These are phyloP conservation scores for Agaricus blazei DNA, from an alignment of 768 basidiomycete genomes.

Conservation along the genomic window DNA sequence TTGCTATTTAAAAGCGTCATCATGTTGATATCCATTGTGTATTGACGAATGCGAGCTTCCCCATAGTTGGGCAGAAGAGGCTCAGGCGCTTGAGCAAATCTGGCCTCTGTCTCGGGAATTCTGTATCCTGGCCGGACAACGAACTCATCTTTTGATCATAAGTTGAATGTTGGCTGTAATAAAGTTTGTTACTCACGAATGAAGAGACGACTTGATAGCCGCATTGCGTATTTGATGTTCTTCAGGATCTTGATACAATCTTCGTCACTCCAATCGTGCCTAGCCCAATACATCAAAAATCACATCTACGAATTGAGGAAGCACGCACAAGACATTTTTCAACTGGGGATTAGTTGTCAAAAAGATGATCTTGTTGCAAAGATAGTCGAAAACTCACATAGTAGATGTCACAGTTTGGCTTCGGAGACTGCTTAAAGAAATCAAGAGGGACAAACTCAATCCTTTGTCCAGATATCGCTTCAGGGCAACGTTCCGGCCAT, in stretches of 20 bases:
- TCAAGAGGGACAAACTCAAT: conserved; percentile 20
- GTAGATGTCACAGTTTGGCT: conserved; percentile 32
- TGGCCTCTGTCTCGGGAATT: neutral
- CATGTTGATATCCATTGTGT: conserved; percentile 43
- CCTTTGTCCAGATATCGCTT: too few relatives aligned
- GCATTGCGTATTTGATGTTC: too few relatives aligned
- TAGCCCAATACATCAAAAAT: too few relatives aligned
- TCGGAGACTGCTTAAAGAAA: conserved; percentile 32
- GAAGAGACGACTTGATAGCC: neutral
- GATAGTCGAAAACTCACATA: conserved; percentile 27
- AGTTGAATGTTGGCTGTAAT: too few relatives aligned
- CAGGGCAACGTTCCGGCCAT: conserved; percentile 30
- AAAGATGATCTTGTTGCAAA: neutral
- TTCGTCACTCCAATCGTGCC: too few relatives aligned
- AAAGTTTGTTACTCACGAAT: too few relatives aligned
- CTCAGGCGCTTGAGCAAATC: conserved; percentile 27
- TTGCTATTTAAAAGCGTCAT: conserved; percentile 33
- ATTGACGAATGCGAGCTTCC: conserved; percentile 30
- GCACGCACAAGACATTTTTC: neutral
- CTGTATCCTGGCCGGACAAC: conserved; percentile 24
- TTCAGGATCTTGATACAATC: too few relatives aligned
- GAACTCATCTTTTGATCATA: conserved; percentile 26
- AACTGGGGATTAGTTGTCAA: neutral
- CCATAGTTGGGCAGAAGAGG: conserved; percentile 47
- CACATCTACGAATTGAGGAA: neutral